phyloP scores from a whole-genome alignment of 768 basidiomycete genomes.

The Trametes cubensis region DNA sequence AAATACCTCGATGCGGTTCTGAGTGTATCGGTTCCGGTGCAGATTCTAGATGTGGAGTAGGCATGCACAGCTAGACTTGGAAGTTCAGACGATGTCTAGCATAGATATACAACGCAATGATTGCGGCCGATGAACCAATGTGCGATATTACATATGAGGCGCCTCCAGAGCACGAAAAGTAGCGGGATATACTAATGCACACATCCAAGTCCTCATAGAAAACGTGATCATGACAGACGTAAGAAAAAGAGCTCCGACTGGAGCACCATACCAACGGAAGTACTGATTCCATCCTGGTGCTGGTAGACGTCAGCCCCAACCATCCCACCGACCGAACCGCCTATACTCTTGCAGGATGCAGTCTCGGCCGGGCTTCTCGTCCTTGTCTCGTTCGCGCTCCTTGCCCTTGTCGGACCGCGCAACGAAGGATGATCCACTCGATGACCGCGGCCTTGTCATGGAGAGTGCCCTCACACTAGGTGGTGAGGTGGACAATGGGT shows the following conservation, averaged over 20 bases:
- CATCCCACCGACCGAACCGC: constrained; percentile 87
- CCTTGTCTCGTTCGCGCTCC: constrained; percentile 64
- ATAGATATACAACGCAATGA: constrained; percentile 11
- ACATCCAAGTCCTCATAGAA: constrained; percentile 6
- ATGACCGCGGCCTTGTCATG: constrained; percentile 48
- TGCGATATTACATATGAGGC: constrained; percentile 15
- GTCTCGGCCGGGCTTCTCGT: constrained; percentile 60
- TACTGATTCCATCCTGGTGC: no score
- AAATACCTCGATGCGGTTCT: no score
- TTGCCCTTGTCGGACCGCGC: constrained; percentile 55
- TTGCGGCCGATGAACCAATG: constrained; percentile 3
- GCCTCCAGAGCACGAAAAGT: constrained; percentile 6
- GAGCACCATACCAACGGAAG: neutral
- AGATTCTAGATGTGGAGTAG: no score
- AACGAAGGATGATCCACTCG: constrained; percentile 56
- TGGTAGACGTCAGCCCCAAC: constrained; percentile 51
- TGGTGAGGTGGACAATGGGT: constrained; percentile 43
- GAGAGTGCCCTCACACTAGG: constrained; percentile 43
- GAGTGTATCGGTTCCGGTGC: no score
- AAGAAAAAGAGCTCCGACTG: neutral
- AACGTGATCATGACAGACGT: constrained; percentile 6
- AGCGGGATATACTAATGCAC: constrained; percentile 16
- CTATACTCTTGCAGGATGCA: constrained; percentile 77
- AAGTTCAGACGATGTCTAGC: neutral
- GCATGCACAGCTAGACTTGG: no score